Percentiles rank a stretch among this genome's conserved stretches.
Conservation (phyloP, 805 yeast species). For the Lachancea lanzarotensis region DNA sequence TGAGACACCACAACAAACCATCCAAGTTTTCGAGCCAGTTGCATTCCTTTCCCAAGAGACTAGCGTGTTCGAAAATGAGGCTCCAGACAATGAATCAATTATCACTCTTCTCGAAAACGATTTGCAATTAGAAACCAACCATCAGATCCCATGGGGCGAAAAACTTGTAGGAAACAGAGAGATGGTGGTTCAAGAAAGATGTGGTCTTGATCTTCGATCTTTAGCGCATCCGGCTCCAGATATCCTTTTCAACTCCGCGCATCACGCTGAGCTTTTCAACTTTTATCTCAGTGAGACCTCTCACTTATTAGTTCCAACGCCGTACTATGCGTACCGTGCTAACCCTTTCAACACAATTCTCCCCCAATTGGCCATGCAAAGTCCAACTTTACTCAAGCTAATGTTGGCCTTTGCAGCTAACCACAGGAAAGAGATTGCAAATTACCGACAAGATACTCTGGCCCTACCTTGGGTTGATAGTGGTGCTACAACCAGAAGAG, state of each 20-base stretch:
- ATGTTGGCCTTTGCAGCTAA: conserved; percentile 46
- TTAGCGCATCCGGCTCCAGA: conserved; percentile 3
- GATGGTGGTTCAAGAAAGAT: background rate
- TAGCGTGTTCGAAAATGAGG: no score
- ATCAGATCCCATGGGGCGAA: background rate
- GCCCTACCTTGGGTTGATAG: background rate
- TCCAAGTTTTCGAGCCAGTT: no score
- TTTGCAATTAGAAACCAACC: no score
- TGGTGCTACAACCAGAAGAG: background rate
- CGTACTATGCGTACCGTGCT: background rate
- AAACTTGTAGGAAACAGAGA: background rate
- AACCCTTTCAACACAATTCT: conserved; percentile 62
- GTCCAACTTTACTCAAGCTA: conserved; percentile 47
- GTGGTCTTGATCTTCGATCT: background rate
- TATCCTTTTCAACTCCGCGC: background rate
- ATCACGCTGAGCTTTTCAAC: conserved; percentile 5
- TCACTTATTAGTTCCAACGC: conserved; percentile 6
- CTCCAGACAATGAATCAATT: no score
- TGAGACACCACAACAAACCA: background rate
- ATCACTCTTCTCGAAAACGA: no score
- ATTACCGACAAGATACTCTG: conserved; percentile 1
- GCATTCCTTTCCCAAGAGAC: no score
- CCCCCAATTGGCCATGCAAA: conserved; percentile 61
- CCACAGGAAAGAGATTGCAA: conserved; percentile 28
- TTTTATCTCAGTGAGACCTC: conserved; percentile 11